A percentile compares a stretch with the other conserved stretches of the same genome.
Conservation (phyloP, 441 rosid genomes). For the Erodium trifolium region DNA sequence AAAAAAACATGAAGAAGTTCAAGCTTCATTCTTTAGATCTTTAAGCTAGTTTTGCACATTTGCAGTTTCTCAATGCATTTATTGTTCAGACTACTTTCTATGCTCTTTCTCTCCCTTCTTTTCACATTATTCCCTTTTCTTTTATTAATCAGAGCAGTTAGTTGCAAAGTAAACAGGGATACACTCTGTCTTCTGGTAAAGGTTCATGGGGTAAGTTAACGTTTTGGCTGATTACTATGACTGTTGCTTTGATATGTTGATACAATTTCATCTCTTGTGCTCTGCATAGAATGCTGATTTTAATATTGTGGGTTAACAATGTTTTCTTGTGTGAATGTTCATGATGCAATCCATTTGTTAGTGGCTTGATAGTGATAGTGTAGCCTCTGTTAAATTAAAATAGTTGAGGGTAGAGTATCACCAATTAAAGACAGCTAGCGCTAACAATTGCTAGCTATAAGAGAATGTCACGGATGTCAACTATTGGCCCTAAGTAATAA, state of each 20-base stretch:
- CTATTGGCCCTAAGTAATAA: neutral
- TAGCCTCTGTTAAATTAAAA: neutral
- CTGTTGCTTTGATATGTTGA: neutral
- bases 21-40: neutral
- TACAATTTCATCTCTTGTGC: neutral
- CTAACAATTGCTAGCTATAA: neutral
- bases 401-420: neutral
- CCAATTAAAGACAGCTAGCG: conserved; percentile 4
- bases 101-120: conserved; percentile 8
- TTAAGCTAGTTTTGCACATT: neutral
- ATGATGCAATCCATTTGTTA: conserved; percentile 4
- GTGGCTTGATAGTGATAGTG: neutral
- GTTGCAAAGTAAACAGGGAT: conserved; percentile 53
- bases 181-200: conserved; percentile 66
- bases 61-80: conserved; percentile 5
- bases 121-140: conserved; percentile 6
- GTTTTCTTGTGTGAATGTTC: neutral
- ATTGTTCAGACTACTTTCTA: conserved; percentile 9
- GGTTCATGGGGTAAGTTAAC: conserved; percentile 51
- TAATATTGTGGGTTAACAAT: neutral
- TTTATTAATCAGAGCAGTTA: conserved; percentile 53
- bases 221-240: conserved; percentile 4
- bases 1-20: conserved; percentile 2
- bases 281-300: conserved; percentile 1
- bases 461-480: neutral